phyloP scores from a whole-genome alignment of 2,329 filamentous ascomycete genomes.

The Aspergillus tamarii region DNA sequence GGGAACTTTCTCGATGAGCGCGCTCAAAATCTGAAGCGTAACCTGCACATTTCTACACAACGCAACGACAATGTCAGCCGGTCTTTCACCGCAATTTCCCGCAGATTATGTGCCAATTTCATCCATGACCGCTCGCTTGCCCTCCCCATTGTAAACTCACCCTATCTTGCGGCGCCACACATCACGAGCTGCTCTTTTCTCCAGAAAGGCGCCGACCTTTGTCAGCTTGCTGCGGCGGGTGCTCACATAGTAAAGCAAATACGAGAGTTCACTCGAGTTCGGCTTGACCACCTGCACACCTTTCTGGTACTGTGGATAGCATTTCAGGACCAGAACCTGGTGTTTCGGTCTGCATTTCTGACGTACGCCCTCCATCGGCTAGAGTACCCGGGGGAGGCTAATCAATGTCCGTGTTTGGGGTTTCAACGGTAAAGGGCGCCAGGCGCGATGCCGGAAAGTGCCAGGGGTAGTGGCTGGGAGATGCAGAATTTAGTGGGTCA shows the following conservation, averaged over 20 bases:
- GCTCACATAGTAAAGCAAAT: conserved; percentile 94
- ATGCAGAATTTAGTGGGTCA: conserved; percentile 3
- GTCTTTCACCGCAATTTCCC: conserved; percentile 3
- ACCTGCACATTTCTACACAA: conserved; percentile 80
- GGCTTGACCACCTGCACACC: conserved; percentile 90
- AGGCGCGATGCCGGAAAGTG: not conserved
- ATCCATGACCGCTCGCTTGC: not conserved
- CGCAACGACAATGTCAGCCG: conserved; percentile 11
- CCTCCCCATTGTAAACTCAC: conserved; percentile 54
- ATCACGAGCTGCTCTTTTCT: conserved; percentile 90
- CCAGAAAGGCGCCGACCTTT: conserved; percentile 92
- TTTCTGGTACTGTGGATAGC: conserved; percentile 91
- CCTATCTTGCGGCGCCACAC: conserved; percentile 87
- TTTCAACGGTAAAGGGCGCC: not conserved
- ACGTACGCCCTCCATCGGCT: conserved; percentile 59
- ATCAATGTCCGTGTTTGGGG: conserved; percentile 2
- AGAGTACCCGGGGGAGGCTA: conserved; percentile 10
- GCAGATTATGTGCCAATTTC: not conserved
- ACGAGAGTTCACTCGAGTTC: conserved; percentile 95
- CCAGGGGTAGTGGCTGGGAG: conserved; percentile 2
- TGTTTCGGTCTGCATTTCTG: conserved; percentile 83
- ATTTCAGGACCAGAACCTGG: conserved; percentile 93
- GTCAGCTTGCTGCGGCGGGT: conserved; percentile 93
- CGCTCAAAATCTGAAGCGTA: conserved; percentile 87
- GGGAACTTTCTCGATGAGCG: conserved; percentile 89